Conservation (phyloP, 345 rosid species). For the Salix viminalis region DNA sequence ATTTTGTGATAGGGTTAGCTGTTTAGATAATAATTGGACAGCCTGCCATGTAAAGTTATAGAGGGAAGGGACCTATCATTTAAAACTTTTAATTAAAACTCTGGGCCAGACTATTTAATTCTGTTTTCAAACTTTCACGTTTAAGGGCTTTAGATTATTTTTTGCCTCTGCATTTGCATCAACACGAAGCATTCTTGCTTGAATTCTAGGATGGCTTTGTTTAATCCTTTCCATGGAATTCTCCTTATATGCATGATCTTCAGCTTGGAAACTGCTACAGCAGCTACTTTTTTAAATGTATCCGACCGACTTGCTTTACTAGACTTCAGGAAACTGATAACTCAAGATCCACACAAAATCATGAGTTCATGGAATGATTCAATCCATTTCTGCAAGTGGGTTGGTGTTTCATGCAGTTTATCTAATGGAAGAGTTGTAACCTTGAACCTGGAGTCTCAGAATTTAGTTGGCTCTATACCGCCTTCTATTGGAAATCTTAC, state of each 20-base stretch:
- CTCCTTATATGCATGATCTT: not conserved
- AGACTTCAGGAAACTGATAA: conserved; percentile 25
- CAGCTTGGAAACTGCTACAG: not conserved
- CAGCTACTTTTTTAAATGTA: conserved; percentile 6
- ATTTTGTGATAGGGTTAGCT: too few species aligned
- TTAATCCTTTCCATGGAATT: not conserved
- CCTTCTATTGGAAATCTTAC: conserved; percentile 24
- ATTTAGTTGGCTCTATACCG: conserved; percentile 19
- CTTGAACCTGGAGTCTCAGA: conserved; percentile 13
- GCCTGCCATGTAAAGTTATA: too few species aligned
- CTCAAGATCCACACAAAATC: conserved; percentile 18
- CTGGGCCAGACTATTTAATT: too few species aligned
- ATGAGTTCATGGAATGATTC: conserved; percentile 27
- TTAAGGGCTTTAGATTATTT: too few species aligned
- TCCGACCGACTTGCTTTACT: conserved; percentile 18
- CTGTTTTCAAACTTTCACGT: too few species aligned
- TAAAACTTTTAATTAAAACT: too few species aligned
- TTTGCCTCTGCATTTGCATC: not conserved
- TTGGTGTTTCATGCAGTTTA: conserved; percentile 19
- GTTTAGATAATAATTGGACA: too few species aligned
- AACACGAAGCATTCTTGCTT: not conserved
- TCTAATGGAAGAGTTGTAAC: conserved; percentile 3
- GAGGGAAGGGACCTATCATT: too few species aligned
- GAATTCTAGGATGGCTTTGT: not conserved
- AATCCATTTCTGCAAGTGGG: conserved; percentile 25